Conservation (phyloP, 345 rosid genomes). For the Euphorbia peplus region DNA sequence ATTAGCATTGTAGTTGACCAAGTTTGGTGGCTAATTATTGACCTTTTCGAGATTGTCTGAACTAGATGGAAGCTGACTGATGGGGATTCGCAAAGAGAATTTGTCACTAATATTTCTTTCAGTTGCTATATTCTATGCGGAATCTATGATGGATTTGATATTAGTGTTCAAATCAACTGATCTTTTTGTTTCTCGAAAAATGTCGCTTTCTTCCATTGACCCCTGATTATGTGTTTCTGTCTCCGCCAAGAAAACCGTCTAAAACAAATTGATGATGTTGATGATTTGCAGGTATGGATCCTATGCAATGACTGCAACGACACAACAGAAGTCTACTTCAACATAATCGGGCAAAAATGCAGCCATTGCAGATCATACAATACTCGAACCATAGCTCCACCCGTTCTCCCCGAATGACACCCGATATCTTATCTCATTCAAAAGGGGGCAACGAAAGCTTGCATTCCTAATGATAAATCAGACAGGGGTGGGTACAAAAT, state of each 20-base stretch:
- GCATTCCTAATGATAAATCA: constrained; percentile 3
- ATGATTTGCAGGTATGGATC: constrained; percentile 78
- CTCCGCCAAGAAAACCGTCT: neutral
- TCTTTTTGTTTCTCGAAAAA: too few relatives aligned
- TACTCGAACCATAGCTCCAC: constrained; percentile 78
- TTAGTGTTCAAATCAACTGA: too few relatives aligned
- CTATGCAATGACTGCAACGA: constrained; percentile 96
- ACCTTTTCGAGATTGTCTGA: too few relatives aligned
- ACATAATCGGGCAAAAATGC: constrained; percentile 90
- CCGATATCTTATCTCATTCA: neutral
- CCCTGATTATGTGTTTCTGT: too few relatives aligned
- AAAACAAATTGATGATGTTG: neutral
- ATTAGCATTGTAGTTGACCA: too few relatives aligned
- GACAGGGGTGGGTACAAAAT: neutral
- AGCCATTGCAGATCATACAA: constrained; percentile 90
- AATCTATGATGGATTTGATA: too few relatives aligned
- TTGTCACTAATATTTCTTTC: too few relatives aligned
- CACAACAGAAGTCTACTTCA: constrained; percentile 88
- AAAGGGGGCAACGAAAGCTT: neutral
- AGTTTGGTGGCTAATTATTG: too few relatives aligned
- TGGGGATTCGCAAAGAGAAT: too few relatives aligned
- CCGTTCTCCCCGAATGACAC: constrained; percentile 70
- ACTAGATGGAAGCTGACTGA: too few relatives aligned
- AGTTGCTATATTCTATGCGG: too few relatives aligned
- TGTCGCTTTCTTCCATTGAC: too few relatives aligned